Base-by-base conservation (phyloP, 139 green algal species). In the Astrephomene gubernaculifera region DNA sequence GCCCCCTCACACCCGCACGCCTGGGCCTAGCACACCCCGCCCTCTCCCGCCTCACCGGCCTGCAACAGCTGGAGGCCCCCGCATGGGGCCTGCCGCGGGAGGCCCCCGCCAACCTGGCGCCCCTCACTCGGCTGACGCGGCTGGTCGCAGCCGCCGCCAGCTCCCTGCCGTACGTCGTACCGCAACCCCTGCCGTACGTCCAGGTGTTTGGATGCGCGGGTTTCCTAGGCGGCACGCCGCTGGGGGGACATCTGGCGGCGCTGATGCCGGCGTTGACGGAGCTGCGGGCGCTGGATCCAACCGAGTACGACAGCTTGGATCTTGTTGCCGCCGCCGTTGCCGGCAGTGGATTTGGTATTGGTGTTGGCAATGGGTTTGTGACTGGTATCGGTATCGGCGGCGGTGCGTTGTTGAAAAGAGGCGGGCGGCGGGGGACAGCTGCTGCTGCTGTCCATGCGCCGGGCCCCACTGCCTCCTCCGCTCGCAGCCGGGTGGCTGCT, bases 1-100 rank as follows among this genome's bases (percentile, higher is more conserved):
- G 70, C 44, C 44, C 14, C 17, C 44, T 79, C 4, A 31, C 44
- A 19, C 71, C 71, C 2, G 4, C 4, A 2, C 71, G 71, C 12
- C 71, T 79, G n/a, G 71, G 71, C 12, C 71, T 79, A 19, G 71
- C 71, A 5, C 71, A 79, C 71, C 71, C 71, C n/a, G 44, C 71
- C 14, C 12, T 79, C 0, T n/a, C n/a, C 43, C 70, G 9, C 70
- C 43, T 44, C 29, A 43, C 43, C 43, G 2, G 29, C 1, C 70
- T 63, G 1, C 29, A 2, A 14, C 10, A 78, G 43, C 70, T 78
- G 43, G 38, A 43, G 1, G 44, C 70, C 25, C 44, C 43, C 43
- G 68, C 68, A 2, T 78, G 70, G 70, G 9, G 3, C 43, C 29
- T 78, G 19, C 70, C 70, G 4, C 10, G 70, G 25, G 70, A 78